Base-by-base conservation (phyloP, 2,329 filamentous ascomycete genomes). In the Davidsoniella virescens region DNA sequence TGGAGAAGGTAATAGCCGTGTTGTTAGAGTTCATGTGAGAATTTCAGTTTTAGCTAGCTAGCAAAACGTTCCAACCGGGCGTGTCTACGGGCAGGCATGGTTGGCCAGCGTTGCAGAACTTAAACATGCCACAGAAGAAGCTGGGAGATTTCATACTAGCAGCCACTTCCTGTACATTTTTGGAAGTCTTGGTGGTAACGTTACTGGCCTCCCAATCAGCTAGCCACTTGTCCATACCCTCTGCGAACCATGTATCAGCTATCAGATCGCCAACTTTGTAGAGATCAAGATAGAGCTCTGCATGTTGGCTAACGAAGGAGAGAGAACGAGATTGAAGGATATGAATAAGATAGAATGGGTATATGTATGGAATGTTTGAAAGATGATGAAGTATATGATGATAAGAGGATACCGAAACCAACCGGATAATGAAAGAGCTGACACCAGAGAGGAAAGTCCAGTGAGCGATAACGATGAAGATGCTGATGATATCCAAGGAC, bases 11-110 rank as follows among this genome's bases (percentile, higher is more conserved):
- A 38, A 56, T 42, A 41, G 53, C 51, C 1, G 53, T 56, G 49
- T 56, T 52, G 44, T 54, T 20, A 8, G 48, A 49, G 40, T 56
- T 55, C 53, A 56, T 51, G 39, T 56, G 54, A 9, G 50, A 47
- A 39, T 55, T 55, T 46, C 49, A 54, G 18, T 51, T 49, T 42
- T 55, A 51, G 2, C 50, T 47, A 14, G 25, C 53, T 47, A 55
- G 44, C 2, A 56, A 41, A 8, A 38, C 54, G n/a, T 51, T 54
- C 54, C 53, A 56, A 2, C 46, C 51, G 6, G 53, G 53, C 1
- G 54, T 33, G 1, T 40, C 42, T 1, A 56, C 54, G 7, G 54
- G 54, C 9, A 50, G 39, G 20, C 54, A 56, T 5, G 54, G 54
- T 44, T 56, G 54, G 12, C 54, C 54, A 9, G 54, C 54, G 5